Percentiles rank a stretch among this genome's conserved stretches.
Evolutionary conservation across 2,329 filamentous ascomycete species (phyloP).

Genomic region (Neofusicoccum kwambonambiense): DNA sequence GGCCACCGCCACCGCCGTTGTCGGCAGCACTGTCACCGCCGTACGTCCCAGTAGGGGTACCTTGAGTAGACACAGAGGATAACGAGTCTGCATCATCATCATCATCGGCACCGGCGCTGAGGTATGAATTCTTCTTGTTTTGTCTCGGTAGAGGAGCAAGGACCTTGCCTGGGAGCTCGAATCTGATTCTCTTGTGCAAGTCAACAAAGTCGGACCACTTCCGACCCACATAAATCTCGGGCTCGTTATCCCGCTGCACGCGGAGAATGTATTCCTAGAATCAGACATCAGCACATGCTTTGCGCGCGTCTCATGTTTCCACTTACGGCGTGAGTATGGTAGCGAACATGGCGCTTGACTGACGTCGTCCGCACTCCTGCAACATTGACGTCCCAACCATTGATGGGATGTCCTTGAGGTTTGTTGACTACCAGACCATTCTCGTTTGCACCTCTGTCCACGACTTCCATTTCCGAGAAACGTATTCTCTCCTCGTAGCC

Average conservation of each 20-base stretch:
- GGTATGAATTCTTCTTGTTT: constrained; percentile 76
- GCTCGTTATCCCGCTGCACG: constrained; percentile 72
- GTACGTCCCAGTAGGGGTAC: constrained; percentile 39
- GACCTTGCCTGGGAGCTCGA: constrained; percentile 87
- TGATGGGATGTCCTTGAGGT: constrained; percentile 87
- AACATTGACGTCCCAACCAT: constrained; percentile 97
- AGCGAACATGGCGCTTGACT: constrained; percentile 80
- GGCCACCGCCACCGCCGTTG: constrained; percentile 35
- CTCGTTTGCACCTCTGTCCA: constrained; percentile 89
- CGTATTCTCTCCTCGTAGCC: constrained; percentile 97
- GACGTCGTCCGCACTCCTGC: constrained; percentile 79
- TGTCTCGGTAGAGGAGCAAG: constrained; percentile 85
- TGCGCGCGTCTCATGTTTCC: background rate
- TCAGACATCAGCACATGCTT: background rate
- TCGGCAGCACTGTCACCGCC: constrained; percentile 22
- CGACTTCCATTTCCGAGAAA: constrained; percentile 95
- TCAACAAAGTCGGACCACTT: constrained; percentile 85
- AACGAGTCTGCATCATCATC: constrained; percentile 78
- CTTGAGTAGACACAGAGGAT: constrained; percentile 74
- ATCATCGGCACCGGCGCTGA: constrained; percentile 55
- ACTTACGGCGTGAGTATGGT: constrained; percentile 86
- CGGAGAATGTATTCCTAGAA: constrained; percentile 81
- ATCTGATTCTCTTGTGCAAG: constrained; percentile 74
- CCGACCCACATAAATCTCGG: constrained; percentile 76
- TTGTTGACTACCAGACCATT: constrained; percentile 82